Evolutionary conservation across 1,284 basidiomycete genomes (phyloP).

Genomic region (Paramarasmius palmivorus): DNA sequence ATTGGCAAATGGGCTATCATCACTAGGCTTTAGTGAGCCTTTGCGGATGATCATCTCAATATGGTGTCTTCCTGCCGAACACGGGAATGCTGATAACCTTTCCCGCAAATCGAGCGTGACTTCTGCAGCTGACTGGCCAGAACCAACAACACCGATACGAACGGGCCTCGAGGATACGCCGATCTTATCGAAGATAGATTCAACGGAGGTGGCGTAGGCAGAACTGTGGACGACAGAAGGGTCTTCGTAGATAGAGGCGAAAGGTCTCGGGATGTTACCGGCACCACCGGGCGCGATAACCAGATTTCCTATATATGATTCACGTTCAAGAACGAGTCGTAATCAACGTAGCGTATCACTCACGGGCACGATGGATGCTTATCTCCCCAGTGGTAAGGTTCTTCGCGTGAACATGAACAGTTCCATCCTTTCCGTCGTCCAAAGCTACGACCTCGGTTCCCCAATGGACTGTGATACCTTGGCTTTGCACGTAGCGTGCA

Average conservation of each 20-base stretch:
- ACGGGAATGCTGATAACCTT: slow-evolving; percentile 35
- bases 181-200: slow-evolving; percentile 33
- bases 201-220: slow-evolving; percentile 41
- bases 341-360: slow-evolving; percentile 20
- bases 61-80: slow-evolving; percentile 31
- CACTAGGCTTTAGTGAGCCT: slow-evolving; percentile 54
- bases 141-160: slow-evolving; percentile 53
- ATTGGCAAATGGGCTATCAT: slow-evolving; percentile 60
- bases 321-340: slow-evolving; percentile 10
- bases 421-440: slow-evolving; percentile 32
- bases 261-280: slow-evolving; percentile 41
- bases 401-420: slow-evolving; percentile 39
- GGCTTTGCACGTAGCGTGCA: slow-evolving; percentile 42
- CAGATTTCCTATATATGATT: slow-evolving; percentile 37
- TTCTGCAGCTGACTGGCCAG: slow-evolving; percentile 57
- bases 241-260: slow-evolving; percentile 34
- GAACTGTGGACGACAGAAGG: slow-evolving; percentile 47
- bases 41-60: slow-evolving; percentile 57
- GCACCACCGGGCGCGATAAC: slow-evolving; percentile 55
- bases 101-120: slow-evolving; percentile 51
- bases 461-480: slow-evolving; percentile 46
- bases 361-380: slow-evolving; percentile 38
- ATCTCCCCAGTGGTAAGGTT: slow-evolving; percentile 36
- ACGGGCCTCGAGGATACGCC: slow-evolving; percentile 29
- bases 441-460: slow-evolving; percentile 50